Percentiles rank a stretch among this genome's conserved stretches.
Evolutionary conservation across 805 yeast species (phyloP).

Genomic region (Lachancea nothofagi): DNA sequence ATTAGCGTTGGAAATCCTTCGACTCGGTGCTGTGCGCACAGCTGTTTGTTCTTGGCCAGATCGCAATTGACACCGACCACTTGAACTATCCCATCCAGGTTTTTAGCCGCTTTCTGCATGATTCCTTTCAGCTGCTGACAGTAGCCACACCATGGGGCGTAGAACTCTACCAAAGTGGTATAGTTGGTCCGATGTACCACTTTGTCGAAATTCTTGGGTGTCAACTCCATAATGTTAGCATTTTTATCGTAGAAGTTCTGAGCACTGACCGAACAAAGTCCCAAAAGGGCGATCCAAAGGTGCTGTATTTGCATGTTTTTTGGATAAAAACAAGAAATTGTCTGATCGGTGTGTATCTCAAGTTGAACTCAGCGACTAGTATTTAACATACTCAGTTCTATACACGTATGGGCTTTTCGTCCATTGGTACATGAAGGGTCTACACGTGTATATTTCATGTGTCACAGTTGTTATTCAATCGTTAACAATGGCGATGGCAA

Average conservation of each 20-base stretch:
- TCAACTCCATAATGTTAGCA: constrained; percentile 49
- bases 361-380: too few species aligned
- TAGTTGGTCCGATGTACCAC: constrained; percentile 67
- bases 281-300: not conserved
- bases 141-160: constrained; percentile 98
- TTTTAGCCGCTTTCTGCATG: constrained; percentile 57
- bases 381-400: too few species aligned
- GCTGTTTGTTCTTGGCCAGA: constrained; percentile 51
- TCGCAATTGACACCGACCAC: constrained; percentile 89
- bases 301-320: not conserved
- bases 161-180: constrained; percentile 79
- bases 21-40: constrained; percentile 63
- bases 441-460: too few species aligned
- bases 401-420: too few species aligned
- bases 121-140: constrained; percentile 68
- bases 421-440: too few species aligned
- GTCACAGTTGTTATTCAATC: too few species aligned
- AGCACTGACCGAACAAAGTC: constrained; percentile 7
- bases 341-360: too few species aligned
- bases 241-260: constrained; percentile 30
- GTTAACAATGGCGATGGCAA: too few species aligned
- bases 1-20: constrained; percentile 81
- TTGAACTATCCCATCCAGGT: constrained; percentile 49
- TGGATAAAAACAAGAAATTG: too few species aligned
- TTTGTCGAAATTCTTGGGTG: constrained; percentile 53